Base-by-base conservation (phyloP, 2,329 filamentous ascomycete genomes). In the Cercospora brassicicola region DNA sequence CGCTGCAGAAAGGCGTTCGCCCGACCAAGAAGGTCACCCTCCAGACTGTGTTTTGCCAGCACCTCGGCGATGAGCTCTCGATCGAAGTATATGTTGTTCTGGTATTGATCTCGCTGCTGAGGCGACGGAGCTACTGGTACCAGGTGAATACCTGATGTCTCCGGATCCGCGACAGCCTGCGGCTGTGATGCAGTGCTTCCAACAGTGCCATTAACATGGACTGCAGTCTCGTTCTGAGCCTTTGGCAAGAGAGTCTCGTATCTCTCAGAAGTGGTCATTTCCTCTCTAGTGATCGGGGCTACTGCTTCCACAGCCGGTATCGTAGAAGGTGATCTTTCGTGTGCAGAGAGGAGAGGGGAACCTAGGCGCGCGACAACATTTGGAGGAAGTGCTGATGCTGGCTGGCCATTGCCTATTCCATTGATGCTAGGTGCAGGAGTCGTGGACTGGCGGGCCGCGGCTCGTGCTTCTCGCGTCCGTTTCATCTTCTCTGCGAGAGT, bases 221-320 rank as follows among this genome's bases (percentile, higher is more conserved):
- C 45, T 11, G 62, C 36, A 51, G 51, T 48, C 10, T 67, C 53
- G 6, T 31, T 53, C 13, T 71, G 69, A 15, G 68, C 68, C 57
- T 74, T 73, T 30, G 78, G 78, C 0, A 79, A 31, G 1, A 79
- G 68, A 4, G 77, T 78, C 57, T 75, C 72, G 57, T 77, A 79
- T 20, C 77, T 72, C 57, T 76, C 78, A 10, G 76, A 77, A 1
- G 76, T 77, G 28, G 73, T 76, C 73, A 76, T 74, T 51, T 79
- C 76, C 42, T 79, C 77, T 53, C 69, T 70, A 1, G 77, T 76
- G 9, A 74, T 69, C 2, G 59, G 66, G 0, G 73, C 70, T 1
- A 70, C 42, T 2, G 73, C 71, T 61, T 75, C 73, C 1, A 73
- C 71, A 23, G 77, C 75, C 18, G 78, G 77, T 5, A 79, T 72